These are phyloP conservation scores for Apiospora phragmitis DNA, from an alignment of 2,329 filamentous ascomycete genomes.

Conservation along the genomic window DNA sequence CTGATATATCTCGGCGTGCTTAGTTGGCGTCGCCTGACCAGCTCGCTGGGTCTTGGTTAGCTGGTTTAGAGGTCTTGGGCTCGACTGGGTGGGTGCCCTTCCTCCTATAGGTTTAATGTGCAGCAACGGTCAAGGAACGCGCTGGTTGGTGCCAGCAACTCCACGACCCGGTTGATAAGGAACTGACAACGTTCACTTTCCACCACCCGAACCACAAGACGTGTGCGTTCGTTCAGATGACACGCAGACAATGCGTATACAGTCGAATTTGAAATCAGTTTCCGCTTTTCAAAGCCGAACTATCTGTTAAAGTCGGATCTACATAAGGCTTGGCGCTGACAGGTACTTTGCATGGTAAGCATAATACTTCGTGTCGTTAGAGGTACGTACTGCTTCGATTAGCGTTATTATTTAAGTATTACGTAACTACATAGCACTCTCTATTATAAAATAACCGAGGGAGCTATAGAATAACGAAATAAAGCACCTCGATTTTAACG, in stretches of 20 bases:
- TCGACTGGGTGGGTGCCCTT: background rate
- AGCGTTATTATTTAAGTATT: too few species aligned
- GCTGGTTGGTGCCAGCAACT: constrained; percentile 1
- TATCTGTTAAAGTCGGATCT: too few species aligned
- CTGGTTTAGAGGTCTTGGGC: background rate
- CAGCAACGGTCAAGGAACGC: too few species aligned
- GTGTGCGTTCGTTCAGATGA: background rate
- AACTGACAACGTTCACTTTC: background rate
- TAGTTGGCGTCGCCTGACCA: background rate
- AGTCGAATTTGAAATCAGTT: background rate
- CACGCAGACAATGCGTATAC: background rate
- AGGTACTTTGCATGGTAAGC: too few species aligned
- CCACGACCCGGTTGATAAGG: background rate
- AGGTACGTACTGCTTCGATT: too few species aligned
- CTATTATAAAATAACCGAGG: too few species aligned
- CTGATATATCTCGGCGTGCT: background rate
- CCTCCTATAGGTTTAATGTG: background rate
- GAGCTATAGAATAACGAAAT: too few species aligned
- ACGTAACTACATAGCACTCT: too few species aligned
- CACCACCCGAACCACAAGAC: background rate
- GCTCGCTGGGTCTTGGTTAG: background rate
- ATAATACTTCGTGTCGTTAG: too few species aligned
- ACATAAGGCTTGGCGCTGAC: too few species aligned
- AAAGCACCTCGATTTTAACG: too few species aligned
- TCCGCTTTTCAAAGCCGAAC: too few species aligned